These are phyloP conservation scores for Secale cereale DNA, from an alignment of 176 grass and related monocot species.

Conservation along the genomic window DNA sequence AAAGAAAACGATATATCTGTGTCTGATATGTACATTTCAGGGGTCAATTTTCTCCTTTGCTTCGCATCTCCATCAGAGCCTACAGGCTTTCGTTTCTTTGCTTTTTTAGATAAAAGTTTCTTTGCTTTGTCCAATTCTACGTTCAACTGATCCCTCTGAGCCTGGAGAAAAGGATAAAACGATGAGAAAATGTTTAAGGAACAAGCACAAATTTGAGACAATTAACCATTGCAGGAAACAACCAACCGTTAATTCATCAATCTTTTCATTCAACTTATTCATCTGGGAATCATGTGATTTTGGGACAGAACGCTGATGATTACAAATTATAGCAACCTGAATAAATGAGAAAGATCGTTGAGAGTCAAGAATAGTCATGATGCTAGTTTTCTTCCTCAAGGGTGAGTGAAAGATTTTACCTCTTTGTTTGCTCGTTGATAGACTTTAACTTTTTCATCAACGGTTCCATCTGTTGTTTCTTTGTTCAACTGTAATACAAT, in stretches of 20 bases:
- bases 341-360: neutral
- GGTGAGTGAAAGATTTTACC: slow-evolving; percentile 27
- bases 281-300: slow-evolving; percentile 98
- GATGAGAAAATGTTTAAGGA: neutral
- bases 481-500: slow-evolving; percentile 63
- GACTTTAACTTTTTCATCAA: slow-evolving; percentile 66
- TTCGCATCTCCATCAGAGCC: slow-evolving; percentile 72
- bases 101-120: slow-evolving; percentile 25
- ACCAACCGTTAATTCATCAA: slow-evolving; percentile 79
- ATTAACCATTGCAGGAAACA: neutral
- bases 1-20: neutral
- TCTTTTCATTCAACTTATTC: slow-evolving; percentile 81
- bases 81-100: slow-evolving; percentile 63
- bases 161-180: slow-evolving; percentile 36
- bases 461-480: slow-evolving; percentile 72
- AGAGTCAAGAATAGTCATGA: neutral
- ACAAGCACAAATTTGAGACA: neutral
- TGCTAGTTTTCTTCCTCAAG: neutral
- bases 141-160: slow-evolving; percentile 58
- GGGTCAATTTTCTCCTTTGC: slow-evolving; percentile 61
- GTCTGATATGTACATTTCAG: slow-evolving; percentile 57
- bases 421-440: slow-evolving; percentile 94
- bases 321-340: slow-evolving; percentile 96
- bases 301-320: slow-evolving; percentile 91
- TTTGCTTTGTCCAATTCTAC: slow-evolving; percentile 67